Evolutionary conservation across 805 yeast species (phyloP), one percentile per base, ranked within the genome.

Genomic region (Pichia cabralensis): DNA sequence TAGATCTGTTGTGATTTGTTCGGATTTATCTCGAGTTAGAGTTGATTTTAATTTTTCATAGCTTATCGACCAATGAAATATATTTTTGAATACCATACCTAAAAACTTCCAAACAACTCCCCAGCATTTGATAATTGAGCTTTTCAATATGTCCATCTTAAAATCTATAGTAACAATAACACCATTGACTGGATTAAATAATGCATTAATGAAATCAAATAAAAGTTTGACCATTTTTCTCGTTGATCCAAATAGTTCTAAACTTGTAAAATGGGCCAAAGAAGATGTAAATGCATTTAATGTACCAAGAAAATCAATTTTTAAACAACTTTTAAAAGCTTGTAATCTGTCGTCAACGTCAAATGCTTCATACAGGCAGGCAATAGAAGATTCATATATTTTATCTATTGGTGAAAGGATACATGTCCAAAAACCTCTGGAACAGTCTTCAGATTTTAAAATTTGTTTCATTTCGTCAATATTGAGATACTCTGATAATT

Each of bases 271-370:
- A 7, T 36, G 31, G 7, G 31, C 24, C 17, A 50, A 23, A 1
- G 50, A 44, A 18, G 74, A 59, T 11, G 31, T 32, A 12, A 48
- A 41, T 0, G 85, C 73, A 3, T 44, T 45, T 5, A 85, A 45
- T 8, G 76, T 67, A 7, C 58, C 50, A 3, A 56, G 48, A 11
- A 77, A 50, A 36, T 71, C 63, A 8, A 58, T 49, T 8, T 55
- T 53, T 18, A 86, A 56, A 24, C 77, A 50, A 4, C 65, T 67
- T 30, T 65, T 71, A n/a, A 83, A 64, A 23, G 86, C 84, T 53
- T 82, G 94, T 23, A 73, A 58, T 47, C 96, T 69, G 13, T 88
- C 95, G 36, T 74, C 76, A 11, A 77, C 82, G 52, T 85, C 94
- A 53, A 73, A 80, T 0, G 82, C 73, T 44, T 82, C 89, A 47